These are phyloP conservation scores for Penicillium turbatum DNA, from an alignment of 495 filamentous ascomycete species.

Conservation along the genomic window DNA sequence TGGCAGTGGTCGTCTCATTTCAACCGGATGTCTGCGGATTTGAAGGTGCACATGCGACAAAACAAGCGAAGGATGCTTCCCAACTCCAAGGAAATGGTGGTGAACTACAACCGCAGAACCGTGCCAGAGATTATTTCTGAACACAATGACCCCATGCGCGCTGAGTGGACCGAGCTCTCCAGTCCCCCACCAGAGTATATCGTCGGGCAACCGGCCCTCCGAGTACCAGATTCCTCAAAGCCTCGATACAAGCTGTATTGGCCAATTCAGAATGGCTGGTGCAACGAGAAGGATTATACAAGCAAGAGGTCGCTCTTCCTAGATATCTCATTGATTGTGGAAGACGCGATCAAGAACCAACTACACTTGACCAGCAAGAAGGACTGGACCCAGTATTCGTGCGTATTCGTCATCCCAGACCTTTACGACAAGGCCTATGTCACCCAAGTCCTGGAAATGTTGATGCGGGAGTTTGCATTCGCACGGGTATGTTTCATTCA, in stretches of 20 bases:
- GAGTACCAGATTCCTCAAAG: conserved; percentile 83
- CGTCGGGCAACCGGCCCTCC: conserved; percentile 73
- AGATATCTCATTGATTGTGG: conserved; percentile 81
- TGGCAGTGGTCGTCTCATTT: conserved; percentile 69
- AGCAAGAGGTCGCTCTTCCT: conserved; percentile 70
- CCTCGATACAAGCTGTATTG: conserved; percentile 88
- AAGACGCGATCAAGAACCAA: conserved; percentile 78
- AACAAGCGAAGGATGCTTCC: conserved; percentile 92
- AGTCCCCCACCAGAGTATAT: conserved; percentile 64
- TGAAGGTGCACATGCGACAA: conserved; percentile 82
- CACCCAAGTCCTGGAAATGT: conserved; percentile 71
- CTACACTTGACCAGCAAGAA: conserved; percentile 70
- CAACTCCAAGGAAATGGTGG: conserved; percentile 89
- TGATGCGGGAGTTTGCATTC: conserved; percentile 85
- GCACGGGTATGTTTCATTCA: conserved; percentile 87
- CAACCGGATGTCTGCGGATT: conserved; percentile 72
- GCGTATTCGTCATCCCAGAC: conserved; percentile 92
- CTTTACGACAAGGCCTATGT: conserved; percentile 93
- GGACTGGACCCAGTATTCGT: conserved; percentile 85
- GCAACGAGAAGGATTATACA: conserved; percentile 85
- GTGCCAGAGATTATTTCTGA: conserved; percentile 80
- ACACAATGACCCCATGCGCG: conserved; percentile 86
- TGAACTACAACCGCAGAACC: conserved; percentile 83
- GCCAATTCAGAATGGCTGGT: conserved; percentile 81
- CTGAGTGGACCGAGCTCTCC: conserved; percentile 93